Conservation (phyloP, 83 land plant species). For the Isoetes engelmannii region DNA sequence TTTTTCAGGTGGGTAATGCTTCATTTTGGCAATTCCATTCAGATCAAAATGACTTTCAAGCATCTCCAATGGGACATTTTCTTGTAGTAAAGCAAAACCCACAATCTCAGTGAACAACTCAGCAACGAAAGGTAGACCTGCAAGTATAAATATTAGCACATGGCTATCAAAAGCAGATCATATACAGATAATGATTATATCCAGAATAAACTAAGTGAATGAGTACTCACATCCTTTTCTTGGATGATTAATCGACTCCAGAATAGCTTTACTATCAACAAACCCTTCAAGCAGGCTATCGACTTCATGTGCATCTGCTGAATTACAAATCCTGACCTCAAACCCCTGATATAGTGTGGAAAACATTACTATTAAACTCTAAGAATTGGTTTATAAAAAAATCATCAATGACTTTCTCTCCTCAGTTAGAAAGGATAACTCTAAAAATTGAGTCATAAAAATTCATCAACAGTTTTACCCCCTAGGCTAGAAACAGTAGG, state of each 20-base stretch:
- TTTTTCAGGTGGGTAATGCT: conserved; percentile 14
- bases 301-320: conserved; percentile 11
- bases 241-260: conserved; percentile 10
- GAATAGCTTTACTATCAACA: conserved; percentile 5
- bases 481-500: too few species aligned
- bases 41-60: conserved; percentile 20
- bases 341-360: background rate
- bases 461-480: too few species aligned
- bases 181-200: background rate
- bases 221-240: conserved; percentile 16
- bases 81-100: conserved; percentile 20
- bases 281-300: background rate
- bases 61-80: conserved; percentile 11
- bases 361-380: conserved; percentile 3
- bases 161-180: background rate
- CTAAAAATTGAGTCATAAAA: too few species aligned
- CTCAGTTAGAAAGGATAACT: too few species aligned
- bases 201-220: background rate
- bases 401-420: too few species aligned
- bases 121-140: conserved; percentile 24
- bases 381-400: too few species aligned
- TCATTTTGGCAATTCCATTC: background rate
- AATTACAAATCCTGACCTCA: background rate
- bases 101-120: conserved; percentile 7
- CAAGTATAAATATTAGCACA: conserved; percentile 4